A percentile compares a stretch with the other conserved stretches of the same genome.
phyloP scores from a whole-genome alignment of 176 grass and related monocot genomes.

The Triticum dicoccoides region DNA sequence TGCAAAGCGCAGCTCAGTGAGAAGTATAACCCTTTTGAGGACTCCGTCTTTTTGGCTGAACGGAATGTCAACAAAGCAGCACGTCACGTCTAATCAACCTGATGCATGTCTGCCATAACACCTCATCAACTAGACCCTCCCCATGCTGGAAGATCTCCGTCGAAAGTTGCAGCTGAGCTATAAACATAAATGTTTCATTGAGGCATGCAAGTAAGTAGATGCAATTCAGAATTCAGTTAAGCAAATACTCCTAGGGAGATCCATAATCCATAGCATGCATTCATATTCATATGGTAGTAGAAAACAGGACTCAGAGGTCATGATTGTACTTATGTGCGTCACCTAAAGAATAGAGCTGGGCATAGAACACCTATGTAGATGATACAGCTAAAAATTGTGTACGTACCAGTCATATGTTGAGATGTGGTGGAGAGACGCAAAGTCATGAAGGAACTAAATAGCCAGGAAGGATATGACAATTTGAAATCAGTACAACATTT shows the following conservation, averaged over 20 bases:
- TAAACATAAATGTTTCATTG: background rate
- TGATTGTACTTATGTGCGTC: background rate
- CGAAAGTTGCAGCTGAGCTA: background rate
- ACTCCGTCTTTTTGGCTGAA: background rate
- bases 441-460: background rate
- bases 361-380: background rate
- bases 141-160: background rate
- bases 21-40: background rate
- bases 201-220: background rate
- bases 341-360: background rate
- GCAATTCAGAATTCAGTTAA: background rate
- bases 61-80: slow-evolving; percentile 6
- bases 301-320: background rate
- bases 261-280: background rate
- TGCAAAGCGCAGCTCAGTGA: background rate
- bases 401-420: background rate
- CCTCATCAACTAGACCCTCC: no score
- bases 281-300: background rate
- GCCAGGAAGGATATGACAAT: background rate
- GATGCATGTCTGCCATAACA: background rate
- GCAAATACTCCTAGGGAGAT: background rate
- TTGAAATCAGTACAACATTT: background rate
- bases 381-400: background rate
- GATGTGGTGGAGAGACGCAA: background rate
- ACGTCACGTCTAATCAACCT: background rate